These are phyloP conservation scores for Berkeleyomyces rouxiae DNA, from an alignment of 2,329 filamentous ascomycete species.

Conservation along the genomic window DNA sequence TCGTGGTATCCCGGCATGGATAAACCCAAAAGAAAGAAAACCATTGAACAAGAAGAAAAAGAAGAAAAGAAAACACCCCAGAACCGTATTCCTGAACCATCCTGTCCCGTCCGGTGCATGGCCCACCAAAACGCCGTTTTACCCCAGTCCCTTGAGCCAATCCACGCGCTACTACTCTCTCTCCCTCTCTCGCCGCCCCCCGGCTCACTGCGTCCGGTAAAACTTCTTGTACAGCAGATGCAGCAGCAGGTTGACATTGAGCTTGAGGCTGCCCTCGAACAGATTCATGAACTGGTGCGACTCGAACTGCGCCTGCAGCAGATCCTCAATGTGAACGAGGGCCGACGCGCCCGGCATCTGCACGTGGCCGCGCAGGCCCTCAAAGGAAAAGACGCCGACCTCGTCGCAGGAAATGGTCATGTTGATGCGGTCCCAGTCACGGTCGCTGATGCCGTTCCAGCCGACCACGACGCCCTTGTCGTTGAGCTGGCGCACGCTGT, in stretches of 20 bases:
- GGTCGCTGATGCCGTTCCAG: slow-evolving; percentile 72
- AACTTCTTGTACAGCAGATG: slow-evolving; percentile 99
- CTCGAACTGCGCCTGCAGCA: slow-evolving; percentile 93
- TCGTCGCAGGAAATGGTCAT: slow-evolving; percentile 88
- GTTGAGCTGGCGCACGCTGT: slow-evolving; percentile 71
- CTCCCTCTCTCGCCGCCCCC: not conserved
- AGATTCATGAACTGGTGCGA: slow-evolving; percentile 91
- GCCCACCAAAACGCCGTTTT: not conserved
- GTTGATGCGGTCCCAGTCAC: slow-evolving; percentile 82
- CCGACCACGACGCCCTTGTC: slow-evolving; percentile 88
- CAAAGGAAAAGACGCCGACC: slow-evolving; percentile 83
- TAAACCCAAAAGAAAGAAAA: not conserved
- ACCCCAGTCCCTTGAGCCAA: not conserved
- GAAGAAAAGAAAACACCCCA: not conserved
- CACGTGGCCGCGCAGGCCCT: slow-evolving; percentile 80
- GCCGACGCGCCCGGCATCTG: slow-evolving; percentile 90
- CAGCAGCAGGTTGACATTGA: slow-evolving; percentile 93
- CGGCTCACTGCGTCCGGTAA: slow-evolving; percentile 50
- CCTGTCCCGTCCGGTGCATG: not conserved
- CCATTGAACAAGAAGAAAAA: not conserved
- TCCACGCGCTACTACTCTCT: not conserved
- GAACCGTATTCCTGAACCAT: not conserved
- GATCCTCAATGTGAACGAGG: slow-evolving; percentile 74
- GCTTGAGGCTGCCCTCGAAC: slow-evolving; percentile 67
- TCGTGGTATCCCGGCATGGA: slow-evolving; percentile 1